These are phyloP conservation scores for Tuber borchii DNA, from an alignment of 495 filamentous ascomycete genomes.

Conservation along the genomic window DNA sequence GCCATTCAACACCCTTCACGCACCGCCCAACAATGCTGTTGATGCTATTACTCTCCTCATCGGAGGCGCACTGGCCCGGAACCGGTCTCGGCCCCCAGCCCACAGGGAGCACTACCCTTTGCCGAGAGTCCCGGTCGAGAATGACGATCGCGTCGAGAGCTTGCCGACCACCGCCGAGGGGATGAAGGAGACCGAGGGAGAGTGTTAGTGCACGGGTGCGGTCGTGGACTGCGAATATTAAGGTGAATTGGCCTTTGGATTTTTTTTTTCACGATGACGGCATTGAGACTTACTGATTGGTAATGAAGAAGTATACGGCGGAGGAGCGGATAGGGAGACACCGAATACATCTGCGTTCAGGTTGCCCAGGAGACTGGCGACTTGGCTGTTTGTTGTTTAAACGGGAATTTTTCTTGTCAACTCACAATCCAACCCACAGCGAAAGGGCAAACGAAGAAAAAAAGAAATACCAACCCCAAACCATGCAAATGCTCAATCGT, in stretches of 20 bases:
- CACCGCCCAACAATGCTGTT: conserved; percentile 38
- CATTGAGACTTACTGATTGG: conserved; percentile 26
- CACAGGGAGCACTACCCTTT: conserved; percentile 45
- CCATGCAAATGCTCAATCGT: conserved; percentile 32
- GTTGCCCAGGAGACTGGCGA: conserved; percentile 27
- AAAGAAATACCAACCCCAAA: conserved; percentile 17
- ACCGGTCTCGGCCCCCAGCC: conserved; percentile 44
- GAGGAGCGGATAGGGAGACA: conserved; percentile 23
- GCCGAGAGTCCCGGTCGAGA: conserved; percentile 40
- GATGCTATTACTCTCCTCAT: conserved; percentile 33
- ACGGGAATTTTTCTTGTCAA: conserved; percentile 15
- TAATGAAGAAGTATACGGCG: conserved; percentile 25
- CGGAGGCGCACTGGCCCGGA: conserved; percentile 29
- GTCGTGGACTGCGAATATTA: conserved; percentile 28
- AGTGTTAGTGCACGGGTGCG: conserved; percentile 31
- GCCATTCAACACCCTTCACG: conserved; percentile 42
- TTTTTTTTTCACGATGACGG: not conserved
- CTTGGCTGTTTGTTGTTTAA: conserved; percentile 18
- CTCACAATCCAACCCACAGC: not conserved
- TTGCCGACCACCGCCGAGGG: conserved; percentile 45
- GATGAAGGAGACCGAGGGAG: conserved; percentile 45
- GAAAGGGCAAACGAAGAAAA: conserved; percentile 4
- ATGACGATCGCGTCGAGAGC: conserved; percentile 47
- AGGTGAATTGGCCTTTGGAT: not conserved
- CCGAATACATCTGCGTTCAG: conserved; percentile 32